Evolutionary conservation across 305 asterid genomes (phyloP), one percentile per base, ranked within the genome.

Genomic region (Rubia tinctorum): DNA sequence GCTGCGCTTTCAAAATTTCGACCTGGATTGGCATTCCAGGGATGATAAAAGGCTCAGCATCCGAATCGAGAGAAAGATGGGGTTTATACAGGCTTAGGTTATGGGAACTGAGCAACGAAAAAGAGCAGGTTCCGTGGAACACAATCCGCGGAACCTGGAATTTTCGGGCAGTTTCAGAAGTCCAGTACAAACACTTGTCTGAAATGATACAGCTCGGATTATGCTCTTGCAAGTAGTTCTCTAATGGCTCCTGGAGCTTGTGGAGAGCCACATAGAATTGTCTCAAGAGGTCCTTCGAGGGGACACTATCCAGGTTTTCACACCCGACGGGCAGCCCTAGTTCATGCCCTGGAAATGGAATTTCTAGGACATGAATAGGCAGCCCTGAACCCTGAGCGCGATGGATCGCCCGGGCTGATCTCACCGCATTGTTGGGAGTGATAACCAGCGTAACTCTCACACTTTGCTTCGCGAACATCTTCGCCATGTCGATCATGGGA

Each of bases 281-380:
- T 12, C 91, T 62, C 13, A 87, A 77, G 34, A 88, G 90, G 71
- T 80, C 74, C 37, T 82, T 77, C 0, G 96, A 86, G 7, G 91
- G 93, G 25, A 92, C 87, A 58, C 82, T 75, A 85, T 92, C 96
- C 17, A 90, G 88, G 76, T 87, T 90, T 58, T 90, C 95, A 66
- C 93, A 90, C 17, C 88, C 92, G 0, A 43, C 17, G 0, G 96
- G 96, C 1, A 91, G 77, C 1, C 97, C 96, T 5, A 82, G 84
- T 76, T 92, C 84, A 14, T 72, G 70, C 40, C 84, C 68, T 53
- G 98, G 96, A 72, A 92, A 90, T 8, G 86, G 90, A 79, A 91
- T 72, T 59, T 82, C 86, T 18, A 88, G 76, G 47, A 87, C 84
- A 17, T 70, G 79, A 72, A 91, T 82, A 1, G 69, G 74, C 6